Conservation (phyloP, 2,329 filamentous ascomycete species). For the Cadophora gregata region DNA sequence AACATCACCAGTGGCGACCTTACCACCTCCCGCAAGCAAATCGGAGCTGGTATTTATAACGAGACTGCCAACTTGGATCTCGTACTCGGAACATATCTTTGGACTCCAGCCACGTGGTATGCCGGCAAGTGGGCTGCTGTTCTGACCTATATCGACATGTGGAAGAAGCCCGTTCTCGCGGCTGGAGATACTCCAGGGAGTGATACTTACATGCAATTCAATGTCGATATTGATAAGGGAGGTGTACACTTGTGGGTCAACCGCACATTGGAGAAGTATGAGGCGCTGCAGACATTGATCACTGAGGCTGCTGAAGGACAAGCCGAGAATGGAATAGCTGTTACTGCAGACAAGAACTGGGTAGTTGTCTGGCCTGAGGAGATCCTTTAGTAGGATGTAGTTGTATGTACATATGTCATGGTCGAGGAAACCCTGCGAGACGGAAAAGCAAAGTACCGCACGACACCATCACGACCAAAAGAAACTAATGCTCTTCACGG, state of each 20-base stretch:
- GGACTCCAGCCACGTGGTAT: conserved; percentile 23
- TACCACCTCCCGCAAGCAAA: conserved; percentile 22
- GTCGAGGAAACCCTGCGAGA: background rate
- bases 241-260: conserved; percentile 21
- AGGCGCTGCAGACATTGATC: conserved; percentile 15
- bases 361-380: conserved; percentile 12
- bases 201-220: conserved; percentile 24
- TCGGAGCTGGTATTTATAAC: conserved; percentile 18
- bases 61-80: conserved; percentile 20
- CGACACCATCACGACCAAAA: background rate
- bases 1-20: conserved; percentile 17
- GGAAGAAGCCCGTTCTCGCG: conserved; percentile 22
- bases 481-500: background rate
- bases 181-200: conserved; percentile 23
- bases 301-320: conserved; percentile 7
- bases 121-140: conserved; percentile 22
- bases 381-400: conserved; percentile 9
- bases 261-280: conserved; percentile 2
- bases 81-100: conserved; percentile 11
- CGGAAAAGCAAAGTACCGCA: background rate
- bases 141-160: conserved; percentile 20
- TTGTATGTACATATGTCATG: background rate
- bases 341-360: conserved; percentile 22
- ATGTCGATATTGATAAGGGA: conserved; percentile 21
- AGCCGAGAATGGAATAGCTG: background rate